Percentiles rank a stretch among this genome's conserved stretches.
Evolutionary conservation across 1,284 basidiomycete genomes (phyloP).

Genomic region (Boletus sp.): DNA sequence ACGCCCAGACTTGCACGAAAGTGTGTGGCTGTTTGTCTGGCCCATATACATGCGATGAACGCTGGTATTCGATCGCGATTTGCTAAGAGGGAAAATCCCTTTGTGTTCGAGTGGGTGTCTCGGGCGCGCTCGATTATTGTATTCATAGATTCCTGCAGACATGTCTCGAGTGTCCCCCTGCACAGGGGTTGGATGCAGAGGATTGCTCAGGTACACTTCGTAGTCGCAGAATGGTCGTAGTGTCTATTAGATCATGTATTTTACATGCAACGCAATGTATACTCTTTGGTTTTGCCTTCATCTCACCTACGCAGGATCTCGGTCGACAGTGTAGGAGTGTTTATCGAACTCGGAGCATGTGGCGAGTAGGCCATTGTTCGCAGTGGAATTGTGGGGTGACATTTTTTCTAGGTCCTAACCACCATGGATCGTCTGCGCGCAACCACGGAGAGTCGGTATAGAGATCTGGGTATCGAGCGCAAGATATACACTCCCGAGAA

Average conservation of each 20-base stretch:
- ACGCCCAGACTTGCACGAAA: constrained; percentile 92
- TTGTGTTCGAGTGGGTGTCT: constrained; percentile 86
- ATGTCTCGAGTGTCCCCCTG: constrained; percentile 78
- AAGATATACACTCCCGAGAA: constrained; percentile 94
- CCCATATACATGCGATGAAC: constrained; percentile 95
- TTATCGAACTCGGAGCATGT: constrained; percentile 95
- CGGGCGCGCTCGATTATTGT: neutral
- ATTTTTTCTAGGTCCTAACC: constrained; percentile 64
- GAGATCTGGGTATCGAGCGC: constrained; percentile 85
- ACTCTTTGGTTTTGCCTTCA: too few species aligned
- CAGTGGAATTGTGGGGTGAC: constrained; percentile 2
- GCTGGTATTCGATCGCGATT: constrained; percentile 83
- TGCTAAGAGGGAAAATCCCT: constrained; percentile 89
- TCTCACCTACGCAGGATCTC: constrained; percentile 90
- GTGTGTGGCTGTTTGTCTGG: constrained; percentile 97
- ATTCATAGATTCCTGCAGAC: constrained; percentile 41
- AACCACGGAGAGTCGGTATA: constrained; percentile 83
- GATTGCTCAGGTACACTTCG: constrained; percentile 67
- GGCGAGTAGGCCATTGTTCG: constrained; percentile 44
- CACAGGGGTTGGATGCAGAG: constrained; percentile 79
- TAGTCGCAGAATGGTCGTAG: neutral
- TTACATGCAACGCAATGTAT: constrained; percentile 25
- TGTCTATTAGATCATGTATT: constrained; percentile 18
- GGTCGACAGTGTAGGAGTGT: constrained; percentile 92
- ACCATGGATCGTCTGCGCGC: constrained; percentile 88